These are phyloP conservation scores for Papiliotrema nemorosa DNA, from an alignment of 1,284 basidiomycete species.

Conservation along the genomic window DNA sequence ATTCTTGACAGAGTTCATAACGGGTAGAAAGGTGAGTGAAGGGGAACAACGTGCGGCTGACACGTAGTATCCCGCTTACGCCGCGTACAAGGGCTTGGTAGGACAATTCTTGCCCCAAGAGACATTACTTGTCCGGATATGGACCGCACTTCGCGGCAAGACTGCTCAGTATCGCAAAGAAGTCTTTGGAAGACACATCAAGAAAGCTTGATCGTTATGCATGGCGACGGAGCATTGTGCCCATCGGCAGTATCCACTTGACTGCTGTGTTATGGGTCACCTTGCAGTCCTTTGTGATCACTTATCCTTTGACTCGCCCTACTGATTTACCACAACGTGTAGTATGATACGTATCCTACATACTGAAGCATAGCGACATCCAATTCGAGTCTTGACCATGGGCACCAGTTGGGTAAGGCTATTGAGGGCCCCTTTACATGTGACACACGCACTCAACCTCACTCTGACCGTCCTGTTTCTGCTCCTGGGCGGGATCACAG, in stretches of 20 bases:
- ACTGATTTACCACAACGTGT: neutral
- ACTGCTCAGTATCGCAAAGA: neutral
- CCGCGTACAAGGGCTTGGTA: constrained; percentile 71
- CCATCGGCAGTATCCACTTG: neutral
- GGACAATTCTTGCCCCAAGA: constrained; percentile 69
- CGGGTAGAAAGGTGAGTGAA: constrained; percentile 56
- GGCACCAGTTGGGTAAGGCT: too few species aligned
- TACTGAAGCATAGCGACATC: too few species aligned
- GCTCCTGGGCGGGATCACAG: constrained; percentile 12
- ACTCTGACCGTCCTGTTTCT: constrained; percentile 12
- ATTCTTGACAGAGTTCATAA: constrained; percentile 73
- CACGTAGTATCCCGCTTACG: constrained; percentile 65
- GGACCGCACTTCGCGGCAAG: constrained; percentile 23
- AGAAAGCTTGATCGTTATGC: neutral
- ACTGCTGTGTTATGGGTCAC: too few species aligned
- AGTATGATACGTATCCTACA: too few species aligned
- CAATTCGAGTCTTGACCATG: too few species aligned
- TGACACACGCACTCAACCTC: neutral
- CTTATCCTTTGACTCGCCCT: too few species aligned
- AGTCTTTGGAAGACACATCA: neutral
- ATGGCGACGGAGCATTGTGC: neutral
- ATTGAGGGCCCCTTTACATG: neutral
- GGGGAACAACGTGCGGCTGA: constrained; percentile 3
- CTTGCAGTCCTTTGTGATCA: too few species aligned
- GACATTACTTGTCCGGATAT: constrained; percentile 51